A percentile compares a stretch with the other conserved stretches of the same genome.
phyloP scores from a whole-genome alignment of 257 asterid genomes.

The Linaria vulgaris region DNA sequence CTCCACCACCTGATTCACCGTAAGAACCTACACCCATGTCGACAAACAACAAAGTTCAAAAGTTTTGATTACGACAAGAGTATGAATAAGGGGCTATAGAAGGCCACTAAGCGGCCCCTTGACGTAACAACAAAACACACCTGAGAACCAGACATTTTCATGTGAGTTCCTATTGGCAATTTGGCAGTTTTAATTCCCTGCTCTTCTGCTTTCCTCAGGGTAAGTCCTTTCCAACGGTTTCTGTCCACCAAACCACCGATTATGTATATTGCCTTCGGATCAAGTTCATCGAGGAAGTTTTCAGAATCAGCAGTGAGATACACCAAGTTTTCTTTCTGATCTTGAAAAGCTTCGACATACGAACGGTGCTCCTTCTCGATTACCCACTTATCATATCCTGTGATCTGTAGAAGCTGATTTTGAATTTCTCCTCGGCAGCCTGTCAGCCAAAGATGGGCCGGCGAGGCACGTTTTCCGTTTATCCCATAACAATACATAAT shows the following conservation, averaged over 20 bases:
- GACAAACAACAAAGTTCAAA: conserved; percentile 13
- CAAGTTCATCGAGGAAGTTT: conserved; percentile 67
- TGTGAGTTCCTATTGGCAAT: conserved; percentile 82
- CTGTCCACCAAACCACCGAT: conserved; percentile 98
- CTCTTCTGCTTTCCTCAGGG: conserved; percentile 80
- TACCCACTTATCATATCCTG: conserved; percentile 89
- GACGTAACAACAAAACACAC: conserved; percentile 32
- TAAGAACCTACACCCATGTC: conserved; percentile 63
- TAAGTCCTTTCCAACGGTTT: conserved; percentile 94
- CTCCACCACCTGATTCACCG: conserved; percentile 93
- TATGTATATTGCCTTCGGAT: conserved; percentile 71
- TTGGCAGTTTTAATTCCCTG: conserved; percentile 94
- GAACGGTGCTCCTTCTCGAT: conserved; percentile 76
- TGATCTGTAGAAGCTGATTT: conserved; percentile 60
- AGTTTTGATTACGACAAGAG: too few species aligned
- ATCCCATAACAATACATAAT: conserved; percentile 90
- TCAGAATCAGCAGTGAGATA: conserved; percentile 97
- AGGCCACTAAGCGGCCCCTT: neutral
- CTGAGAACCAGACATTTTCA: conserved; percentile 98
- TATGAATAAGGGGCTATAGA: neutral
- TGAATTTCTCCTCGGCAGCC: conserved; percentile 89
- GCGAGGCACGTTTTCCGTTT: conserved; percentile 65
- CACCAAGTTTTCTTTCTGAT: conserved; percentile 73
- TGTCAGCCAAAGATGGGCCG: conserved; percentile 93
- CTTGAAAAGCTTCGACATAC: conserved; percentile 63